Base-by-base conservation (phyloP, 129 eudicot genomes). In the Helichrysum umbraculigerum region DNA sequence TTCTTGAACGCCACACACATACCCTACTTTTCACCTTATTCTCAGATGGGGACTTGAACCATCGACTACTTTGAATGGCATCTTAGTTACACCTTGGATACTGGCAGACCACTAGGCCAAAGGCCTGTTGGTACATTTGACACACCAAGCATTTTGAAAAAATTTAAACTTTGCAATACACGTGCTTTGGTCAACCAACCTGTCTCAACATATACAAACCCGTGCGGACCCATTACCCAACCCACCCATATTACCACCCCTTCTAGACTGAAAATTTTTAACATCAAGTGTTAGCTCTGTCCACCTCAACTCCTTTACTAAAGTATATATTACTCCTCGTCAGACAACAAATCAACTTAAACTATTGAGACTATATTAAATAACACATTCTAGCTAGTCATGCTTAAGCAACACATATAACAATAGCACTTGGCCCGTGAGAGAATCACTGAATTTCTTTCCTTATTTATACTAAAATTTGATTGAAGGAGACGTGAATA, bases 241-340 rank as follows among this genome's bases (percentile, higher is more conserved):
- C 11, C 64, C 64, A 1, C 8, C 64, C 64, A 59, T 21, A 59
- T 20, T 59, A 8, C 29, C 11, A 59, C 28, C 32, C 34, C n/a
- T 65, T 76, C 66, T 51, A 19, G 64, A 52, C 71, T 50, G 19
- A 51, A 51, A 76, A 59, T n/a, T 4, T 21, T 58, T 25, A 72
- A 63, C 39, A 61, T 41, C 44, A 20, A 71, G 47, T 63, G 29
- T 44, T 64, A 76, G 11, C 65, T 28, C 30, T 75, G 28, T 21
- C 14, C 7, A 59, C 33, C 14, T 41, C 47, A 41, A 41, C 47
- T 3, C 33, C 29, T 6, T 59, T 21, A n/a, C 29, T 10, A 8
- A 20, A 19, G 30, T 30, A 64, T 47, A 76, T 28, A 65, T 10
- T n/a, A 50, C 52, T 39, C 15, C 4, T 34, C 50, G 39, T 14